These are phyloP conservation scores for Primulina tabacum DNA, from an alignment of 257 asterid species.

Conservation along the genomic window DNA sequence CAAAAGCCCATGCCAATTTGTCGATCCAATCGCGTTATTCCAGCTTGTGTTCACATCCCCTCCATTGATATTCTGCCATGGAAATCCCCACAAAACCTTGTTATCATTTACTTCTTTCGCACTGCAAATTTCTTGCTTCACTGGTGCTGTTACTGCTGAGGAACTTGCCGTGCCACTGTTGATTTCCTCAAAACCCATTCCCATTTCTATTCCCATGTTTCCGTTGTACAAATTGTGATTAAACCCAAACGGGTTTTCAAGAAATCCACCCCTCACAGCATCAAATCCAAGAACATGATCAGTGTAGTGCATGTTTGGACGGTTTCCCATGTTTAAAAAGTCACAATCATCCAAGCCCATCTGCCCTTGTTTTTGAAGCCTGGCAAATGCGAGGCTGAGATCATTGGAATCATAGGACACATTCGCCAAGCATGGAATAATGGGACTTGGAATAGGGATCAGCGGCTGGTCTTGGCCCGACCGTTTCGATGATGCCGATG, in stretches of 20 bases:
- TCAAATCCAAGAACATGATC: slow-evolving; percentile 29
- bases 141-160: slow-evolving; percentile 32
- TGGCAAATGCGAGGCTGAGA: slow-evolving; percentile 57
- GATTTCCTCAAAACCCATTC: slow-evolving; percentile 36
- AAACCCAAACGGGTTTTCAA: slow-evolving; percentile 42
- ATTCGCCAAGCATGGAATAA: slow-evolving; percentile 18
- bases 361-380: slow-evolving; percentile 57
- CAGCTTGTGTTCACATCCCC: slow-evolving; percentile 38
- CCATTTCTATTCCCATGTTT: slow-evolving; percentile 31
- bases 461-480: slow-evolving; percentile 41
- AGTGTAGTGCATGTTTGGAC: slow-evolving; percentile 26
- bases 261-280: slow-evolving; percentile 39
- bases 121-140: slow-evolving; percentile 63
- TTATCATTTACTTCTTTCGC: slow-evolving; percentile 30
- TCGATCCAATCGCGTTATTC: slow-evolving; percentile 49
- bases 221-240: slow-evolving; percentile 36
- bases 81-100: slow-evolving; percentile 65
- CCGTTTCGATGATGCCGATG: slow-evolving; percentile 37
- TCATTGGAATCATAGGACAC: slow-evolving; percentile 48
- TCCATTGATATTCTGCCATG: slow-evolving; percentile 52
- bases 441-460: slow-evolving; percentile 33
- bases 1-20: slow-evolving; percentile 76
- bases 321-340: slow-evolving; percentile 38
- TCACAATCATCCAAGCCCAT: slow-evolving; percentile 33
- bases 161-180: slow-evolving; percentile 26